Conservation (phyloP, 140 eudicot species). For the Bidens hawaiensis region DNA sequence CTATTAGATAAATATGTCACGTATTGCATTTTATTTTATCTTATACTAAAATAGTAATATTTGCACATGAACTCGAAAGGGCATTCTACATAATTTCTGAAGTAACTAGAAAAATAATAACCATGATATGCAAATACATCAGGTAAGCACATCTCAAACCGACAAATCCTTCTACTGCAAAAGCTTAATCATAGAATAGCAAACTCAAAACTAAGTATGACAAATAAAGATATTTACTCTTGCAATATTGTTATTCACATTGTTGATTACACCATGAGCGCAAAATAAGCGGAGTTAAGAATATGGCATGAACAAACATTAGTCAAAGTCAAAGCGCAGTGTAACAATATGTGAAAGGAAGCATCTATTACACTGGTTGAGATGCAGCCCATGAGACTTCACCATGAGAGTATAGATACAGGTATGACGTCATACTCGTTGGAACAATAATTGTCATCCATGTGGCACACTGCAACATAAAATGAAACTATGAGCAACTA, state of each 20-base stretch:
- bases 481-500: slow-evolving; percentile 11
- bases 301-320: slow-evolving; percentile 1
- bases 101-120: neutral
- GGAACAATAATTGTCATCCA: slow-evolving; percentile 99
- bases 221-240: neutral
- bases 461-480: slow-evolving; percentile 75
- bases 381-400: slow-evolving; percentile 99
- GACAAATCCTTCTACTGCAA: slow-evolving; percentile 7
- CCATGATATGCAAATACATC: neutral
- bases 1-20: slow-evolving; percentile 1
- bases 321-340: slow-evolving; percentile 10
- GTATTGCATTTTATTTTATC: neutral
- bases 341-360: slow-evolving; percentile 40
- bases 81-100: neutral
- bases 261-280: neutral
- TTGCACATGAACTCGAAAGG: neutral
- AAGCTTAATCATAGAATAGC: neutral
- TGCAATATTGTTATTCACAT: slow-evolving; percentile 3
- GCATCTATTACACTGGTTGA: slow-evolving; percentile 99
- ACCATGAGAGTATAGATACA: slow-evolving; percentile 96
- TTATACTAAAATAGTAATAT: slow-evolving; percentile 8
- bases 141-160: neutral
- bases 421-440: slow-evolving; percentile 98
- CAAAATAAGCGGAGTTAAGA: neutral
- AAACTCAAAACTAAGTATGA: neutral